Conservation (phyloP, 331 rosid genomes). For the Quercus tomentella region DNA sequence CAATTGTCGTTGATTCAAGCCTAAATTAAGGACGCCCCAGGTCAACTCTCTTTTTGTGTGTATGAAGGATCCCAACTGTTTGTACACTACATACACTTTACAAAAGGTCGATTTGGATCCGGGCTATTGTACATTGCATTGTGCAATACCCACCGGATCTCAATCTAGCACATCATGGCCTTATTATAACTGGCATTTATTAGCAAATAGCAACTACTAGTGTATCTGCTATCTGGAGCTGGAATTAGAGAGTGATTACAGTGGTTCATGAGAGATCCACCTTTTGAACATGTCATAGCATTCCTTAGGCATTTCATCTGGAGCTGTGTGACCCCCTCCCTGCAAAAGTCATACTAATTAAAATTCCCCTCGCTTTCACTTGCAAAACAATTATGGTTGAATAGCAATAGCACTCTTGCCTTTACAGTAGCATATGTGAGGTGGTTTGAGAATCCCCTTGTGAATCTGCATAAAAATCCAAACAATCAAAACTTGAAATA, state of each 20-base stretch:
- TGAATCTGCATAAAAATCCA: constrained; percentile 9
- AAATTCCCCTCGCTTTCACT: neutral
- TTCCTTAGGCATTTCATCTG: constrained; percentile 18
- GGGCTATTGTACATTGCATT: no score
- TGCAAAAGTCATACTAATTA: neutral
- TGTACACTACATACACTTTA: no score
- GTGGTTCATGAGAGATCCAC: constrained; percentile 8
- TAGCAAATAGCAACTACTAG: neutral
- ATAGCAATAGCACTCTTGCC: neutral
- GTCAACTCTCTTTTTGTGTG: no score
- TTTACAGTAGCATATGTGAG: constrained; percentile 18
- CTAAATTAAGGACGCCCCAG: no score
- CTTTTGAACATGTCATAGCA: constrained; percentile 23
- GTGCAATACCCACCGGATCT: no score
- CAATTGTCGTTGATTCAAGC: no score
- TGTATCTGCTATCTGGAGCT: neutral
- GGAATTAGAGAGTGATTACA: neutral
- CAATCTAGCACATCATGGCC: neutral
- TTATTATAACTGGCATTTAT: neutral
- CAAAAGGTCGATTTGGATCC: no score
- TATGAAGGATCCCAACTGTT: no score
- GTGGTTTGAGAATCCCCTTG: constrained; percentile 8
- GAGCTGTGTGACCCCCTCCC: constrained; percentile 31
- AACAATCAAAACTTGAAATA: neutral
- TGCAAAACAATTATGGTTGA: neutral